phyloP scores from a whole-genome alignment of 331 rosid genomes.

The Rosa hybrid region DNA sequence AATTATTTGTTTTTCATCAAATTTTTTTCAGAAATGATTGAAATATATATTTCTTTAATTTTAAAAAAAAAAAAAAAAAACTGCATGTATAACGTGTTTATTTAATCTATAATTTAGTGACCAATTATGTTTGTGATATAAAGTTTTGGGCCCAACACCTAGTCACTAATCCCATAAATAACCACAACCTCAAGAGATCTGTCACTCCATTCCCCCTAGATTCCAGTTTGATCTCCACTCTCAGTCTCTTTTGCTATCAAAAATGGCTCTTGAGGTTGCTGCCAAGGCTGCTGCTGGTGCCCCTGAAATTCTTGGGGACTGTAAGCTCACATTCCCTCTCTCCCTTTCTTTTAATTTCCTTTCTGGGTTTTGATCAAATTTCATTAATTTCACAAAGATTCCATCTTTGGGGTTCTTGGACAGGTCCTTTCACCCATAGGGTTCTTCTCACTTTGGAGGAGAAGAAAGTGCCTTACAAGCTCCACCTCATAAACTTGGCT shows the following conservation, averaged over 20 bases:
- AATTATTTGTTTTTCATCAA: too few relatives aligned
- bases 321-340: conserved; percentile 32
- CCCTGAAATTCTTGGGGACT: conserved; percentile 71
- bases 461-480: conserved; percentile 60
- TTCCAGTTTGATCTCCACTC: neutral
- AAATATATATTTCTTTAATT: too few relatives aligned
- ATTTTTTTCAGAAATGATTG: too few relatives aligned
- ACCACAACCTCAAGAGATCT: too few relatives aligned
- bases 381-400: neutral
- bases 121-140: neutral
- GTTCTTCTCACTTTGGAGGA: conserved; percentile 79
- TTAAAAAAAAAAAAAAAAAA: neutral
- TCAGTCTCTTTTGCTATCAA: neutral
- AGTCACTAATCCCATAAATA: neutral
- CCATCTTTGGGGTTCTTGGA: neutral
- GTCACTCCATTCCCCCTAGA: neutral
- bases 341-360: neutral
- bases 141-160: neutral
- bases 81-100: neutral
- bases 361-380: conserved; percentile 9
- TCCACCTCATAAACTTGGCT: conserved; percentile 52
- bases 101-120: neutral
- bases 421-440: conserved; percentile 90
- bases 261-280: conserved; percentile 66
- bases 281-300: conserved; percentile 73